Conservation (phyloP, 2,329 filamentous ascomycete species). For the Hypoxylon sp. region DNA sequence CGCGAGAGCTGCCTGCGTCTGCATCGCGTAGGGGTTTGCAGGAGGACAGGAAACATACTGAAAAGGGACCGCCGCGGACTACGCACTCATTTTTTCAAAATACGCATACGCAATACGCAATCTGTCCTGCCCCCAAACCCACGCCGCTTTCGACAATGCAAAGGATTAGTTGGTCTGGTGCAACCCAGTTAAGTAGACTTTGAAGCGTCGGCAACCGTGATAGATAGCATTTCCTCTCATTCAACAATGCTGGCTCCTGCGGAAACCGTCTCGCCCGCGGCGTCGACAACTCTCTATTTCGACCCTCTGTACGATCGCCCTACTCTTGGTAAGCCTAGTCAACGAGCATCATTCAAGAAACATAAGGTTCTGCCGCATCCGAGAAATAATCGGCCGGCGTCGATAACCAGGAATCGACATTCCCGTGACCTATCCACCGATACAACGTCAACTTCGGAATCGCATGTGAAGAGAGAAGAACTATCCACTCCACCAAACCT, state of each 20-base stretch:
- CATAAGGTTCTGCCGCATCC: slow-evolving; percentile 60
- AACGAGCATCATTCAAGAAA: slow-evolving; percentile 56
- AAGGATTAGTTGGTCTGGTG: slow-evolving; percentile 45
- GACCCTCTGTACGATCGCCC: slow-evolving; percentile 50
- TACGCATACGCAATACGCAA: slow-evolving; percentile 23
- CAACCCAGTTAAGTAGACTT: slow-evolving; percentile 42
- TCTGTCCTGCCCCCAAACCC: slow-evolving; percentile 28
- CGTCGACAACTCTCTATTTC: slow-evolving; percentile 52
- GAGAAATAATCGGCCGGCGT: slow-evolving; percentile 48
- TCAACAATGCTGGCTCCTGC: slow-evolving; percentile 52
- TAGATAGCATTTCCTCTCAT: slow-evolving; percentile 33
- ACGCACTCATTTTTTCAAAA: slow-evolving; percentile 28
- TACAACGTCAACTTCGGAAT: slow-evolving; percentile 47
- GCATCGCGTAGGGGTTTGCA: slow-evolving; percentile 42
- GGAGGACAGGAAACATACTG: slow-evolving; percentile 23
- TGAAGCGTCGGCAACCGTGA: slow-evolving; percentile 32
- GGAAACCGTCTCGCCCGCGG: slow-evolving; percentile 50
- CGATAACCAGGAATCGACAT: slow-evolving; percentile 33
- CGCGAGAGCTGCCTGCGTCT: slow-evolving; percentile 39
- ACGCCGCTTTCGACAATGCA: slow-evolving; percentile 40
- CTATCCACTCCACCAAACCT: slow-evolving; percentile 58
- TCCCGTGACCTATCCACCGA: slow-evolving; percentile 52
- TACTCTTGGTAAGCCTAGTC: slow-evolving; percentile 48
- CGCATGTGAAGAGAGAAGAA: slow-evolving; percentile 52
- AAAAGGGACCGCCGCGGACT: slow-evolving; percentile 21